Conservation (phyloP, 805 yeast species). For the Candida jianshihensis region DNA sequence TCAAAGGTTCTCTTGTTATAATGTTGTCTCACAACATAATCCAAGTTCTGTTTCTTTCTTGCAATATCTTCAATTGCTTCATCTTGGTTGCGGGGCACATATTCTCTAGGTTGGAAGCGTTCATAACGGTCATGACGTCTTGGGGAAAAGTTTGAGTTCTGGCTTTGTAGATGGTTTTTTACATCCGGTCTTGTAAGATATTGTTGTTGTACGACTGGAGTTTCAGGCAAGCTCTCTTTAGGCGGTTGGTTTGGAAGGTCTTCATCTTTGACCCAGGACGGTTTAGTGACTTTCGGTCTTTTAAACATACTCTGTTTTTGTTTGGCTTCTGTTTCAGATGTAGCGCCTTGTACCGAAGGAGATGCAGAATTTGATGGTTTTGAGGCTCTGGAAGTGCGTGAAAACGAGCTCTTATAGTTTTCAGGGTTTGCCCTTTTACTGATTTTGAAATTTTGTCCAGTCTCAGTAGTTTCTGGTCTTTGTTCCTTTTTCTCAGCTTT, state of each 20-base stretch:
- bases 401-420: too few species aligned
- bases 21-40: conserved; percentile 70
- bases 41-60: conserved; percentile 29
- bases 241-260: too few species aligned
- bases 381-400: too few species aligned
- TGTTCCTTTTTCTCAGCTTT: neutral
- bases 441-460: neutral
- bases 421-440: neutral
- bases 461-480: neutral
- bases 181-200: too few species aligned
- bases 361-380: neutral
- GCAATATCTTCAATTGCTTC: conserved; percentile 21
- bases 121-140: too few species aligned
- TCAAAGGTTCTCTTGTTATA: conserved; percentile 79
- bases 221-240: too few species aligned
- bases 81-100: too few species aligned
- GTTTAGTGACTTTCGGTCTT: too few species aligned
- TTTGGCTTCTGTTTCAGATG: neutral
- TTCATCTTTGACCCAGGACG: conserved; percentile 13
- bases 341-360: neutral
- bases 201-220: conserved; percentile 10
- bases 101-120: too few species aligned
- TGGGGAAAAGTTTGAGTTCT: too few species aligned
- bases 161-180: neutral
- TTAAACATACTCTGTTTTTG: neutral